These are phyloP conservation scores for Thraustotheca clavata DNA, from an alignment of 352 stramenopile genomes.

Conservation along the genomic window DNA sequence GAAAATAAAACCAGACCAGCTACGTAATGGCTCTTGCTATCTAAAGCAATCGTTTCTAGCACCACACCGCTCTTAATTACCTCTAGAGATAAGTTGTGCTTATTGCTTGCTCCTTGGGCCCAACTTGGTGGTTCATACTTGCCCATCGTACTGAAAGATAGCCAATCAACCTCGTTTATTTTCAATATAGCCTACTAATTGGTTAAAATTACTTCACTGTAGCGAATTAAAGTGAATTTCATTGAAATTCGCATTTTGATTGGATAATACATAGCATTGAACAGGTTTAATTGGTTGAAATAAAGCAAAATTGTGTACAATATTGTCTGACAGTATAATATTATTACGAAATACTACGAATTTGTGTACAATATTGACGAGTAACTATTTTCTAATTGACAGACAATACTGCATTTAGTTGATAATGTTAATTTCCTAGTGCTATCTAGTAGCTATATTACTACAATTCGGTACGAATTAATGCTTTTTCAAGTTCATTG, in stretches of 20 bases:
- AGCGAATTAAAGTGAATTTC: too few species aligned
- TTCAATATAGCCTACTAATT: too few species aligned
- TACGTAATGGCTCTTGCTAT: slow-evolving; percentile 38
- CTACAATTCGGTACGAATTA: slow-evolving; percentile 34
- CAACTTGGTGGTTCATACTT: slow-evolving; percentile 43
- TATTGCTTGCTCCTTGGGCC: slow-evolving; percentile 38
- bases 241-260: too few species aligned
- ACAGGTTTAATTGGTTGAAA: too few species aligned
- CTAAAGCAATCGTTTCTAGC: slow-evolving; percentile 36
- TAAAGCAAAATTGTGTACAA: too few species aligned
- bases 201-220: too few species aligned
- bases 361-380: too few species aligned
- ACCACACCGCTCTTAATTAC: slow-evolving; percentile 58
- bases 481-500: slow-evolving; percentile 53
- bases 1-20: slow-evolving; percentile 19
- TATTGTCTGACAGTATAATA: too few species aligned
- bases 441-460: background rate
- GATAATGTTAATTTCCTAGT: background rate
- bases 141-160: background rate
- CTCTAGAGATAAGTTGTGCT: slow-evolving; percentile 48
- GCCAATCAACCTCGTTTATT: background rate
- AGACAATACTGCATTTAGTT: too few species aligned
- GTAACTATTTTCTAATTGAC: too few species aligned
- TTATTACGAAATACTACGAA: too few species aligned
- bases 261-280: too few species aligned